These are phyloP conservation scores for Taiozyma sp. DNA, from an alignment of 1,139 yeast genomes.

Conservation along the genomic window DNA sequence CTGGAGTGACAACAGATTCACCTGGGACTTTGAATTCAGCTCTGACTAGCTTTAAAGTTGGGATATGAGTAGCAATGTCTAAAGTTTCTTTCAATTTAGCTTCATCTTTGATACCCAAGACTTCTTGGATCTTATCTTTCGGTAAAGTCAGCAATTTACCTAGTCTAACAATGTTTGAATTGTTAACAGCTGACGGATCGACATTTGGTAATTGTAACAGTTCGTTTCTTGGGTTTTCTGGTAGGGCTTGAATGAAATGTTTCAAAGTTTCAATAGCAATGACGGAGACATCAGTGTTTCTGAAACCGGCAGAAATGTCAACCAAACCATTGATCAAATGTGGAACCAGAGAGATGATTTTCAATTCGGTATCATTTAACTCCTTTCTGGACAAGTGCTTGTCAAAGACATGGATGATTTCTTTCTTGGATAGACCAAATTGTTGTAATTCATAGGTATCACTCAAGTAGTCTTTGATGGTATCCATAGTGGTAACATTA, in stretches of 20 bases:
- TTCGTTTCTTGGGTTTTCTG: constrained; percentile 51
- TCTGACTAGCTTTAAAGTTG: constrained; percentile 61
- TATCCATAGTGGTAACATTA: constrained; percentile 52
- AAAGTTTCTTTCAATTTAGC: constrained; percentile 43
- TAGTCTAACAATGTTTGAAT: constrained; percentile 44
- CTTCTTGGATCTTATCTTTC: constrained; percentile 47
- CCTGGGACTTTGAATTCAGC: constrained; percentile 88
- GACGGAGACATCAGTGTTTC: constrained; percentile 59
- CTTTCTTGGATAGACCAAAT: constrained; percentile 36
- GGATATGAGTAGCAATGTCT: constrained; percentile 59
- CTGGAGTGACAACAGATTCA: constrained; percentile 70
- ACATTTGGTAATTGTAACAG: constrained; percentile 79
- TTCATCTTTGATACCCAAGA: constrained; percentile 50
- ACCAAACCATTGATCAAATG: constrained; percentile 64
- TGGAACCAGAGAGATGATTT: constrained; percentile 60
- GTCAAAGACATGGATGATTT: constrained; percentile 46
- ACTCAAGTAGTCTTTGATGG: constrained; percentile 56
- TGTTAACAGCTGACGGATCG: constrained; percentile 38
- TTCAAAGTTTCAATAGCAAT: constrained; percentile 66
- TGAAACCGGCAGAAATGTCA: constrained; percentile 77
- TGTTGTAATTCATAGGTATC: constrained; percentile 57
- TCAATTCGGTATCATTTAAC: constrained; percentile 36
- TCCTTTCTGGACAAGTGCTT: constrained; percentile 53
- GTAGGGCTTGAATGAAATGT: constrained; percentile 74
- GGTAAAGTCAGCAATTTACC: constrained; percentile 62